A percentile compares a stretch with the other conserved stretches of the same genome.
Conservation (phyloP, 2,329 filamentous ascomycete species). For the Paracamarosporium sp. region DNA sequence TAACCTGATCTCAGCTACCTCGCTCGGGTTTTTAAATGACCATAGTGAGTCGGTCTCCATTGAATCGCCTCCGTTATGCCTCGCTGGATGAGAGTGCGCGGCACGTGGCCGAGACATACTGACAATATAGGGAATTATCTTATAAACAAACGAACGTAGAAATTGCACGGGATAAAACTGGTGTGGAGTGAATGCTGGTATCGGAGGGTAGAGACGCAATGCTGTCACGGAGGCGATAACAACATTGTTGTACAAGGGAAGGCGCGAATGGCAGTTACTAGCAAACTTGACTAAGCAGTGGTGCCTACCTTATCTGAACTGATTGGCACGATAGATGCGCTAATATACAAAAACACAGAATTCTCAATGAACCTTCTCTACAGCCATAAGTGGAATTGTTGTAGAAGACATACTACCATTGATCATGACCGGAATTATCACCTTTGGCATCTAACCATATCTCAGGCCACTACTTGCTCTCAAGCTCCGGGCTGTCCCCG, state of each 20-base stretch:
- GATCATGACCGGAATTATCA: too few relatives aligned
- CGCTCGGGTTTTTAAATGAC: not conserved
- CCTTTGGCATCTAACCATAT: too few relatives aligned
- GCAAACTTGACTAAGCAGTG: too few relatives aligned
- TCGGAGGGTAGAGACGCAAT: not conserved
- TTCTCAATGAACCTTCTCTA: not conserved
- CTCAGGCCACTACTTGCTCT: not conserved
- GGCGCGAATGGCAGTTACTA: not conserved
- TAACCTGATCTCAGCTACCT: not conserved
- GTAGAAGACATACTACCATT: too few relatives aligned
- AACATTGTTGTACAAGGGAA: not conserved
- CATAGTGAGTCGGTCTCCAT: not conserved
- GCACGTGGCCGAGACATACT: not conserved
- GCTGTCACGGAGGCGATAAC: not conserved
- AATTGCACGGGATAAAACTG: not conserved
- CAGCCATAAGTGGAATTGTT: too few relatives aligned
- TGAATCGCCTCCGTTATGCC: not conserved
- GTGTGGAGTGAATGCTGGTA: not conserved
- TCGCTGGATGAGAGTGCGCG: not conserved
- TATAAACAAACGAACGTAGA: not conserved
- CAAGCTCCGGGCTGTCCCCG: slow-evolving; percentile 2
- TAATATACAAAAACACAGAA: not conserved
- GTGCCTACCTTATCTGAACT: too few relatives aligned
- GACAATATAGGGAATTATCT: not conserved
- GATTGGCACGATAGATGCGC: not conserved